Conservation (phyloP, 2,329 filamentous ascomycete species). For the Pseudogymnoascus sp. region DNA sequence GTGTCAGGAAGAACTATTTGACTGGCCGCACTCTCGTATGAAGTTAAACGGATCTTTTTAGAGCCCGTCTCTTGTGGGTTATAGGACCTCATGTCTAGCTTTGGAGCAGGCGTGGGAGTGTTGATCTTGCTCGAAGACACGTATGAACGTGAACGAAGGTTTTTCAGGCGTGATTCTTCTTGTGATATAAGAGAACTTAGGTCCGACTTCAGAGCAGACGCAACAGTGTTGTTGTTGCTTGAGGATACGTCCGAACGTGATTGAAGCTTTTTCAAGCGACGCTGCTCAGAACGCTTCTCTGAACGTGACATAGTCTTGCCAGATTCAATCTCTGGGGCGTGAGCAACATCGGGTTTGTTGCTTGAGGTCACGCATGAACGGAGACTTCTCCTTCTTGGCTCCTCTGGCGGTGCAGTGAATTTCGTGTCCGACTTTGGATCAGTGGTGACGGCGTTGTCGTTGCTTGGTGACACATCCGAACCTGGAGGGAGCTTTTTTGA, state of each 20-base stretch:
- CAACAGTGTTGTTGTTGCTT: background rate
- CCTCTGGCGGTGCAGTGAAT: background rate
- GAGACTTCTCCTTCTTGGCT: background rate
- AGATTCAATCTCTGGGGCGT: background rate
- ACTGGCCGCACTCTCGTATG: background rate
- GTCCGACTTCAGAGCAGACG: background rate
- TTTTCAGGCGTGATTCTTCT: background rate
- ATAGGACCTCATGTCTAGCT: background rate
- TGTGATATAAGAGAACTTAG: background rate
- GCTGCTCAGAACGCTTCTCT: background rate
- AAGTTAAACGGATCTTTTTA: background rate
- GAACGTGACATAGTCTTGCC: background rate
- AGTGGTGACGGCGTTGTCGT: background rate
- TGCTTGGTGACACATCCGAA: background rate
- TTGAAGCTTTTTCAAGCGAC: background rate
- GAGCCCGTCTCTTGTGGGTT: background rate
- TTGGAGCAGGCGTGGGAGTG: background rate
- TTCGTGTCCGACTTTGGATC: background rate
- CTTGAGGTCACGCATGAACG: background rate
- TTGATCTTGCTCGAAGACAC: background rate
- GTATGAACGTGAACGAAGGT: background rate
- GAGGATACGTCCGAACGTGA: background rate
- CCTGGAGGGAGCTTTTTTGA: background rate
- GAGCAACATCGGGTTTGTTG: background rate
- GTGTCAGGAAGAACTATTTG: background rate